These are phyloP conservation scores for Coemansia sp. DNA, from an alignment of 192 early-diverging fungal genomes.

Conservation along the genomic window DNA sequence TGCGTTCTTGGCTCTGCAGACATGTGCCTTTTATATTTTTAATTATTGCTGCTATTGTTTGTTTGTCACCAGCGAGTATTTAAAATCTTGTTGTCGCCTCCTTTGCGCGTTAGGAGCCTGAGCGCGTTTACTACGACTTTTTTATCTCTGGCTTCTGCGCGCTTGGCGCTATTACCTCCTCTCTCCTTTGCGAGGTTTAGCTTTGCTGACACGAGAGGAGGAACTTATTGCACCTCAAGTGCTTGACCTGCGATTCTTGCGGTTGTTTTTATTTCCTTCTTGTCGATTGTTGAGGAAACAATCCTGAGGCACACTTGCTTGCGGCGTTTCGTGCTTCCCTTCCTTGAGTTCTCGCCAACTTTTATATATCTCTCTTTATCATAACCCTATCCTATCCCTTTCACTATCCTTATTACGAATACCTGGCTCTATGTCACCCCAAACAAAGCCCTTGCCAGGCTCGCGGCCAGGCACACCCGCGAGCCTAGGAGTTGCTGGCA, in stretches of 20 bases:
- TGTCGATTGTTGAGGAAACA: not conserved
- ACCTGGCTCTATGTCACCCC: conserved; percentile 29
- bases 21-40: not conserved
- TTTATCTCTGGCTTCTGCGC: not conserved
- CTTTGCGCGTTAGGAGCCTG: not conserved
- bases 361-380: conserved; percentile 13
- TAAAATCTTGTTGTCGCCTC: not conserved
- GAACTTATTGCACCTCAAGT: not conserved
- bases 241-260: conserved; percentile 2
- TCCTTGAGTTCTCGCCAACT: not conserved
- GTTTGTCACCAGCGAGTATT: not conserved
- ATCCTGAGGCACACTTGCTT: not conserved
- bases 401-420: not conserved
- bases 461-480: conserved; percentile 34
- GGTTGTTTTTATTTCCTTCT: conserved; percentile 1
- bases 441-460: conserved; percentile 15
- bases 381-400: not conserved
- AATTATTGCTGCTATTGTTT: not conserved
- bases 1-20: not conserved
- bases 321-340: not conserved
- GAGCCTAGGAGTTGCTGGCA: conserved; percentile 30
- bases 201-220: not conserved
- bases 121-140: not conserved
- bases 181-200: not conserved
- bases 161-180: not conserved